Evolutionary conservation across 1,139 yeast species (phyloP).

Genomic region (Sporopachydermia cereana): DNA sequence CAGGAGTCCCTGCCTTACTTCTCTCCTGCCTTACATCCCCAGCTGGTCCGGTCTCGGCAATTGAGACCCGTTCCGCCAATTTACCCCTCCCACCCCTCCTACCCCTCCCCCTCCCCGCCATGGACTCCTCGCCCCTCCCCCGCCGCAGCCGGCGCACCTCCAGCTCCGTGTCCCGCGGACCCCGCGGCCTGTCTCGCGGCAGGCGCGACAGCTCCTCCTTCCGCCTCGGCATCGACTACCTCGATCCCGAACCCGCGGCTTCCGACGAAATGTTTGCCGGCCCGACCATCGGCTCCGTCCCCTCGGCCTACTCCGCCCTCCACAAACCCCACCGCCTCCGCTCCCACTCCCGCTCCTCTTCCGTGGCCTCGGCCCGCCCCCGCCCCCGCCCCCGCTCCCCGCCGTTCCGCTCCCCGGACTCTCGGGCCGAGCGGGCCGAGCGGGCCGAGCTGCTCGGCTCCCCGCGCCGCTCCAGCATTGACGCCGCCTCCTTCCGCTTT

Average conservation of each 20-base stretch:
- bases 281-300: slow-evolving; percentile 79
- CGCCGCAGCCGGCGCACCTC: neutral
- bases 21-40: no score
- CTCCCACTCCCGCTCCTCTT: slow-evolving; percentile 21
- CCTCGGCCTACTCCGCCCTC: slow-evolving; percentile 80
- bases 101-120: no score
- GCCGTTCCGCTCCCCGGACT: slow-evolving; percentile 5
- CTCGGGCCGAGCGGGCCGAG: slow-evolving; percentile 22
- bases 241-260: slow-evolving; percentile 14
- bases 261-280: slow-evolving; percentile 74
- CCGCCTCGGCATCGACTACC: neutral
- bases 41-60: no score
- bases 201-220: neutral
- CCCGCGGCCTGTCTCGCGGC: no score
- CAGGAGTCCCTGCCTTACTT: no score
- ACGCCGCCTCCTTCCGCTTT: slow-evolving; percentile 44
- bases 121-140: no score
- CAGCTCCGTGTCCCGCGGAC: slow-evolving; percentile 3
- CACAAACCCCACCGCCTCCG: slow-evolving; percentile 53
- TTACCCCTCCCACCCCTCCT: no score
- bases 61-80: no score
- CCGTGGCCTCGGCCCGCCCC: slow-evolving; percentile 18
- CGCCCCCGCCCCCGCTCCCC: slow-evolving; percentile 2
- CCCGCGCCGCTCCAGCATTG: slow-evolving; percentile 15
- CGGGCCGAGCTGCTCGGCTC: slow-evolving; percentile 19